Base-by-base conservation (phyloP, 305 asterid species). In the Ajuga reptans region DNA sequence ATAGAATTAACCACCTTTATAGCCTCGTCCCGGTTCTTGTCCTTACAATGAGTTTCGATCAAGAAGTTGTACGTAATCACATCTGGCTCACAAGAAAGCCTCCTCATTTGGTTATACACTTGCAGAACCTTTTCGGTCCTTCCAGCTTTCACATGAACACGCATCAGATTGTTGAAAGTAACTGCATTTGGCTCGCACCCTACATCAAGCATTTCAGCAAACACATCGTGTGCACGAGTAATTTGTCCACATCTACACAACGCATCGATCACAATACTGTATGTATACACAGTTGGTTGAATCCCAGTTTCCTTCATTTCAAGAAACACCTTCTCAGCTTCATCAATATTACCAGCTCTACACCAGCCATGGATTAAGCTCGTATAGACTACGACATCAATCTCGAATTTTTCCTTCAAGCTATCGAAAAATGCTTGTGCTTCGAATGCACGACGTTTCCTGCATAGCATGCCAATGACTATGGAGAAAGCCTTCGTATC, bases 341-440 rank as follows among this genome's bases (percentile, higher is more conserved):
- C 92, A 0, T 65, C 56, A 4, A 93, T 87, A 39, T 90, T 81
- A 8, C 88, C 74, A 0, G 95, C 92, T 12, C 96, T 80, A 64
- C 89, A 93, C 99, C 99, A 93, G 14, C 92, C 97, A 4, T 93
- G 92, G 10, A 90, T 84, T 52, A 93, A 85, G 74, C 96, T 87
- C 17, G 96, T 90, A 57, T 86, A 93, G 51, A 93, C 83, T n/a
- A 87, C 92, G 12, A 87, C 95, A 78, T 93, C 97, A 24, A 86
- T 72, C 77, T 86, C 88, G 31, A 86, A 93, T 50, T 76, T 87
- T 46, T 80, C 89, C 74, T 88, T 90, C 75, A 86, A 81, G 66
- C 90, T 86, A 62, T 90, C 92, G 6, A 93, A 93, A 74, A 90
- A 91, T 0, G 91, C 76, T 37, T 90, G 96, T 0, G 99, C 99